These are phyloP conservation scores for Mrakia gelida DNA, from an alignment of 768 basidiomycete genomes.

Conservation along the genomic window DNA sequence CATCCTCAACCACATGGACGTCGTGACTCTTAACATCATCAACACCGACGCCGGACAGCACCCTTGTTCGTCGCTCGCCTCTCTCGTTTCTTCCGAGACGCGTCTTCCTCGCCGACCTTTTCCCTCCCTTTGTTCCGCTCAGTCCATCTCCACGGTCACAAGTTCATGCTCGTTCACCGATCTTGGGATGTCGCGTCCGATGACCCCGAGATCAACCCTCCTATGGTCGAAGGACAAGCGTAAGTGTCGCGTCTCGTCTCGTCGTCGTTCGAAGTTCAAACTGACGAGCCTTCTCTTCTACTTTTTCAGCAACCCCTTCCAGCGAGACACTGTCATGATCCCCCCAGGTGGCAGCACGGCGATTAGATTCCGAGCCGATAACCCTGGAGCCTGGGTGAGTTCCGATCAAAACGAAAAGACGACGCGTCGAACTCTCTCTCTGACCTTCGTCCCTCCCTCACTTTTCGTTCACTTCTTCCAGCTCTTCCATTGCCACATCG, in stretches of 20 bases:
- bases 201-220: slow-evolving; percentile 75
- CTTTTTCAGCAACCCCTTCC: slow-evolving; percentile 64
- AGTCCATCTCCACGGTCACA: slow-evolving; percentile 77
- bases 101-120: slow-evolving; percentile 15
- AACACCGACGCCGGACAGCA: slow-evolving; percentile 35
- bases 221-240: slow-evolving; percentile 63
- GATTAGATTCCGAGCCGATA: slow-evolving; percentile 77
- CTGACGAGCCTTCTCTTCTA: not conserved
- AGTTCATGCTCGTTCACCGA: slow-evolving; percentile 59
- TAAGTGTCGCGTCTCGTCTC: not conserved
- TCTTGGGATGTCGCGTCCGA: slow-evolving; percentile 60
- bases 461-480: slow-evolving; percentile 1
- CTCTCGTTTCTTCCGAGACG: not conserved
- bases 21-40: not conserved
- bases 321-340: slow-evolving; percentile 66
- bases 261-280: not conserved
- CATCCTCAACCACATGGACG: slow-evolving; percentile 65
- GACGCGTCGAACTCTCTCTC: slow-evolving; percentile 74
- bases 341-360: slow-evolving; percentile 54
- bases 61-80: not conserved
- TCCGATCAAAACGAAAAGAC: slow-evolving; percentile 32
- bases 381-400: slow-evolving; percentile 74
- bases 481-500: slow-evolving; percentile 19
- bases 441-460: slow-evolving; percentile 40
- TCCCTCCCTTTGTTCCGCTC: slow-evolving; percentile 27